A percentile compares a stretch with the other conserved stretches of the same genome.
Evolutionary conservation across 2,329 filamentous ascomycete species (phyloP).

Genomic region (Aspergillus cejpii): DNA sequence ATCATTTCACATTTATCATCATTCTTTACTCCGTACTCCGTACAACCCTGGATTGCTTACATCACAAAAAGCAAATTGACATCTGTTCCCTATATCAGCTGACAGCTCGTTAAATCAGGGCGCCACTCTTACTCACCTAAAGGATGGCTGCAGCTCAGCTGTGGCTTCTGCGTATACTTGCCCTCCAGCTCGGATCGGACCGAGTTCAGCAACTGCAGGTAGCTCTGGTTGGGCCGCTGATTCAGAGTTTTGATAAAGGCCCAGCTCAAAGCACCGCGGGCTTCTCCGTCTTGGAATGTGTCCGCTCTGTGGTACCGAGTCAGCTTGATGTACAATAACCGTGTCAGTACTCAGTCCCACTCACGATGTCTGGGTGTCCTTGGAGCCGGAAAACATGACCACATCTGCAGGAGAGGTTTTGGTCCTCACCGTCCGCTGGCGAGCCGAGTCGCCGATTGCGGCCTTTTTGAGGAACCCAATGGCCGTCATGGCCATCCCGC

Average conservation of each 20-base stretch:
- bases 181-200: conserved; percentile 80
- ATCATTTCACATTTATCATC: neutral
- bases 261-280: conserved; percentile 95
- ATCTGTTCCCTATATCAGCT: conserved; percentile 41
- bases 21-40: neutral
- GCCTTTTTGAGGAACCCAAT: conserved; percentile 84
- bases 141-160: conserved; percentile 92
- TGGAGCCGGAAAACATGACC: conserved; percentile 95
- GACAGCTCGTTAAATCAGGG: conserved; percentile 1
- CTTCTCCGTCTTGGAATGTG: conserved; percentile 78
- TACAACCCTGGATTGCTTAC: conserved; percentile 35
- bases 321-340: neutral
- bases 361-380: conserved; percentile 74
- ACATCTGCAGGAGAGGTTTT: conserved; percentile 95
- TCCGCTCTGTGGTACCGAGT: conserved; percentile 58
- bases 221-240: conserved; percentile 89
- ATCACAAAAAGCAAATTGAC: conserved; percentile 61
- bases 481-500: conserved; percentile 71
- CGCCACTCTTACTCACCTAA: conserved; percentile 58
- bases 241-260: conserved; percentile 86
- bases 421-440: conserved; percentile 73
- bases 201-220: conserved; percentile 87
- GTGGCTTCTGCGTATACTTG: conserved; percentile 91
- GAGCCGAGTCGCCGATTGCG: conserved; percentile 66
- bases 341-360: conserved; percentile 9